Conservation (phyloP, 768 basidiomycete genomes). For the Russula sp. region DNA sequence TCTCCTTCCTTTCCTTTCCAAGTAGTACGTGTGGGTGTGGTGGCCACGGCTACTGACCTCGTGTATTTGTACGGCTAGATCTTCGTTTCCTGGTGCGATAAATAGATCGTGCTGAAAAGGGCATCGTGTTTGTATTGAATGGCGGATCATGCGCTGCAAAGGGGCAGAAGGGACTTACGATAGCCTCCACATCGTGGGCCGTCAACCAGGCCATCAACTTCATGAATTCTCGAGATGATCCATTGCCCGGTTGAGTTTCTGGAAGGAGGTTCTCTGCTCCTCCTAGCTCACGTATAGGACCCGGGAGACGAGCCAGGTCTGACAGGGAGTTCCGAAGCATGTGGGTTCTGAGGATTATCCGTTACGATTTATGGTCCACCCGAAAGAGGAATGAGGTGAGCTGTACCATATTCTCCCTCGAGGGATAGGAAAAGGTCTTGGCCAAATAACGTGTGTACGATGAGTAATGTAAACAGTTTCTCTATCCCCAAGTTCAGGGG, state of each 20-base stretch:
- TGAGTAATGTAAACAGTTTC: slow-evolving; percentile 56
- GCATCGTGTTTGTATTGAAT: neutral
- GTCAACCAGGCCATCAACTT: slow-evolving; percentile 78
- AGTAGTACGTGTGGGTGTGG: no score
- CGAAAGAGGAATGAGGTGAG: neutral
- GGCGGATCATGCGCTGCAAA: slow-evolving; percentile 26
- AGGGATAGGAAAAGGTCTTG: slow-evolving; percentile 72
- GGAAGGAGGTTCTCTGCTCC: slow-evolving; percentile 47
- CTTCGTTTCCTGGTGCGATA: slow-evolving; percentile 44
- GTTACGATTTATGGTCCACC: neutral
- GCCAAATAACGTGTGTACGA: slow-evolving; percentile 68
- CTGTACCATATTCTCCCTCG: slow-evolving; percentile 59
- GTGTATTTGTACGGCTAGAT: slow-evolving; percentile 48
- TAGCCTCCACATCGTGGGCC: slow-evolving; percentile 42
- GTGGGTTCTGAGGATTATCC: slow-evolving; percentile 55
- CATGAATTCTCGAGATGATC: slow-evolving; percentile 71
- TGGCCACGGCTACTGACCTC: slow-evolving; percentile 48
- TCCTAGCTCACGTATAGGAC: slow-evolving; percentile 53
- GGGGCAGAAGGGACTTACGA: slow-evolving; percentile 37
- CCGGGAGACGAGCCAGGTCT: slow-evolving; percentile 56
- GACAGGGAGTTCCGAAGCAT: slow-evolving; percentile 66
- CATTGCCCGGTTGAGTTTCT: slow-evolving; percentile 51
- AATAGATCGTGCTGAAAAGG: slow-evolving; percentile 52
- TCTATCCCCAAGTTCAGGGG: slow-evolving; percentile 51
- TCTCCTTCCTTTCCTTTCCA: neutral